These are phyloP conservation scores for Phytophthora chlamydospora DNA, from an alignment of 352 stramenopile species.

Conservation along the genomic window DNA sequence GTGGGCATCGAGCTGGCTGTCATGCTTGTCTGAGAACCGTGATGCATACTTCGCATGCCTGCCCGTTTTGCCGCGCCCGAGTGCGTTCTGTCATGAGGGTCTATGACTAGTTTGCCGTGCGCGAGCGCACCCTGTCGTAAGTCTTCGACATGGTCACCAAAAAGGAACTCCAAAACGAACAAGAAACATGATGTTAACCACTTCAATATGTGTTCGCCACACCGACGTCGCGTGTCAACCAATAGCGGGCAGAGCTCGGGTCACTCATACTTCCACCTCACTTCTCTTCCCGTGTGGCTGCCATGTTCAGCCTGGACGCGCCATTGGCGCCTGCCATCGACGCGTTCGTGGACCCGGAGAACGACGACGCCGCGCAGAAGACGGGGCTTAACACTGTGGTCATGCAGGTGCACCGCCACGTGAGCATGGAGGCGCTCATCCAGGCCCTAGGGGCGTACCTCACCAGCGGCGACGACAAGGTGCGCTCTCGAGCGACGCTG, in stretches of 20 bases:
- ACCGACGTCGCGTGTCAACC: no score
- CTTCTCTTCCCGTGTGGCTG: neutral
- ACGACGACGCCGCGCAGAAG: conserved; percentile 84
- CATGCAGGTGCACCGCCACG: conserved; percentile 85
- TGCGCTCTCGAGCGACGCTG: conserved; percentile 78
- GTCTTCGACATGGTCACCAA: no score
- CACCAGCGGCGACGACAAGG: conserved; percentile 81
- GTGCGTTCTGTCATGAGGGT: conserved; percentile 56
- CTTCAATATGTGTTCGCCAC: no score
- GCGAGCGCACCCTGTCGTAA: no score
- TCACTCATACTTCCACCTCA: neutral
- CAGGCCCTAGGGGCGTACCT: conserved; percentile 74
- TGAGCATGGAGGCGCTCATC: conserved; percentile 83
- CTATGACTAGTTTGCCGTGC: conserved; percentile 39
- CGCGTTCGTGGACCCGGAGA: conserved; percentile 87
- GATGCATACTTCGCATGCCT: conserved; percentile 38
- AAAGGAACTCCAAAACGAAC: no score
- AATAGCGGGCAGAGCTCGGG: no score
- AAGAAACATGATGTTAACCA: no score
- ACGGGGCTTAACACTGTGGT: conserved; percentile 88
- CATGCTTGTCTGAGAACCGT: conserved; percentile 45
- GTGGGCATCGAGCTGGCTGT: conserved; percentile 59
- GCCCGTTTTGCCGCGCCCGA: conserved; percentile 51
- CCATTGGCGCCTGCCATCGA: conserved; percentile 85
- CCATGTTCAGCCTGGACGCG: conserved; percentile 87